Percentiles rank a stretch among this genome's conserved stretches.
phyloP scores from a whole-genome alignment of 306 rosid species.

The Corylus heterophylla region DNA sequence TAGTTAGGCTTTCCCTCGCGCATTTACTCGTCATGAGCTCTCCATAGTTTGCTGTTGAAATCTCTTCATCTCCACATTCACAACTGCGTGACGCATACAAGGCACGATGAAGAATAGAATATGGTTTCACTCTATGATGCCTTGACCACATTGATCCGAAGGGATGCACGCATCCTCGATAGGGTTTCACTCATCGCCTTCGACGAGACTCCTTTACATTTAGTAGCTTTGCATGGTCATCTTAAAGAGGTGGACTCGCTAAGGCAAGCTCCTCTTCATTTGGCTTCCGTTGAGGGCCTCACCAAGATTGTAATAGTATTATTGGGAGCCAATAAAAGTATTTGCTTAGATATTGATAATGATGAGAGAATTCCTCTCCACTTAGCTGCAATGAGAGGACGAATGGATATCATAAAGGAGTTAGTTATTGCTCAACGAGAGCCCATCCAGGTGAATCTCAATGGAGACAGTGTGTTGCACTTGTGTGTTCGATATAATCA shows the following conservation, averaged over 20 bases:
- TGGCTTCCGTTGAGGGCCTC: constrained; percentile 23
- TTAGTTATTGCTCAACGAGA: not conserved
- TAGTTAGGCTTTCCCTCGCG: too few relatives aligned
- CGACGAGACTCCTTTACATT: too few relatives aligned
- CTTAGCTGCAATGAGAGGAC: constrained; percentile 20
- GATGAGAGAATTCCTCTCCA: constrained; percentile 26
- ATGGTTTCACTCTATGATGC: too few relatives aligned
- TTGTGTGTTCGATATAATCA: constrained; percentile 15
- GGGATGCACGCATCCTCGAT: too few relatives aligned
- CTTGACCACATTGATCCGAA: too few relatives aligned
- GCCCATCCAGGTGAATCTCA: not conserved
- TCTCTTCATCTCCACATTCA: too few relatives aligned
- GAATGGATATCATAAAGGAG: not conserved
- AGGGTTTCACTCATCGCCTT: too few relatives aligned
- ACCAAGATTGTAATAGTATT: not conserved
- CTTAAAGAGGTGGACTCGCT: not conserved
- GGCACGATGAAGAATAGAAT: too few relatives aligned
- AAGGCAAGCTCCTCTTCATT: constrained; percentile 6
- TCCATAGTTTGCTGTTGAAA: too few relatives aligned
- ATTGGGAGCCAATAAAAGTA: not conserved
- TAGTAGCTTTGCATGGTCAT: too few relatives aligned
- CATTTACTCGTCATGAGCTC: too few relatives aligned
- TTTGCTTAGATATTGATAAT: constrained; percentile 1
- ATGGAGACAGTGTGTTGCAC: constrained; percentile 9
- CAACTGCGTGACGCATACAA: too few relatives aligned